Evolutionary conservation across 2,329 filamentous ascomycete species (phyloP).

Genomic region (Chrysosporium keratinophilum): DNA sequence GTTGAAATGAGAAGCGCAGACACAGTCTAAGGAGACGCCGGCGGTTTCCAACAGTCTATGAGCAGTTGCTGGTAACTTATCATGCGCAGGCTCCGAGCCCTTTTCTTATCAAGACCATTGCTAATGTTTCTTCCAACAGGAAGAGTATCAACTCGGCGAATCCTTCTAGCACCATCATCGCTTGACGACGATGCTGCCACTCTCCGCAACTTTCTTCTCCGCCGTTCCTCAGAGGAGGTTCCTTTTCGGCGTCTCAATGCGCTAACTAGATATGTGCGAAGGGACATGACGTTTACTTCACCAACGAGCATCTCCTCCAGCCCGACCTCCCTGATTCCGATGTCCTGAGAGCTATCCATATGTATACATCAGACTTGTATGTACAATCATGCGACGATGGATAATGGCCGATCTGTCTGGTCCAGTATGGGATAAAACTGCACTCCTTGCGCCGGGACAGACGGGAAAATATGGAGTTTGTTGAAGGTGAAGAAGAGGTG

Average conservation of each 20-base stretch:
- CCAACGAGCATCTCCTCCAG: slow-evolving; percentile 39
- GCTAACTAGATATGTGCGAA: slow-evolving; percentile 42
- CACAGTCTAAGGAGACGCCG: slow-evolving; percentile 10
- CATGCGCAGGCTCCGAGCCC: neutral
- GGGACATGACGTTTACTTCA: slow-evolving; percentile 48
- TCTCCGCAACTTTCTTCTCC: slow-evolving; percentile 26
- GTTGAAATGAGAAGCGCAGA: neutral
- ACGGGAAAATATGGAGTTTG: slow-evolving; percentile 50
- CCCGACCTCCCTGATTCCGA: slow-evolving; percentile 45
- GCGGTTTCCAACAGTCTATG: slow-evolving; percentile 44
- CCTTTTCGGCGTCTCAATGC: slow-evolving; percentile 45
- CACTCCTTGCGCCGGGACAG: slow-evolving; percentile 47
- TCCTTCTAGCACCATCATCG: slow-evolving; percentile 21
- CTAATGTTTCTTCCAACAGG: slow-evolving; percentile 28
- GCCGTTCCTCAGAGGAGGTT: slow-evolving; percentile 47
- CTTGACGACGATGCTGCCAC: slow-evolving; percentile 24
- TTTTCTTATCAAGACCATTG: neutral
- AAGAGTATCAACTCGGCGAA: slow-evolving; percentile 36
- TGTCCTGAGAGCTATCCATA: slow-evolving; percentile 47
- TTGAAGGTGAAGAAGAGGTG: slow-evolving; percentile 39
- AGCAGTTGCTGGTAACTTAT: slow-evolving; percentile 50
- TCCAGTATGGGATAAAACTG: slow-evolving; percentile 52
- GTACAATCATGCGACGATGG: slow-evolving; percentile 25
- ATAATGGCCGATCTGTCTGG: slow-evolving; percentile 33
- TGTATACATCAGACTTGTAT: slow-evolving; percentile 49